A percentile compares a stretch with the other conserved stretches of the same genome.
Evolutionary conservation across 2,329 filamentous ascomycete species (phyloP).

Genomic region (Colletotrichum noveboracense): DNA sequence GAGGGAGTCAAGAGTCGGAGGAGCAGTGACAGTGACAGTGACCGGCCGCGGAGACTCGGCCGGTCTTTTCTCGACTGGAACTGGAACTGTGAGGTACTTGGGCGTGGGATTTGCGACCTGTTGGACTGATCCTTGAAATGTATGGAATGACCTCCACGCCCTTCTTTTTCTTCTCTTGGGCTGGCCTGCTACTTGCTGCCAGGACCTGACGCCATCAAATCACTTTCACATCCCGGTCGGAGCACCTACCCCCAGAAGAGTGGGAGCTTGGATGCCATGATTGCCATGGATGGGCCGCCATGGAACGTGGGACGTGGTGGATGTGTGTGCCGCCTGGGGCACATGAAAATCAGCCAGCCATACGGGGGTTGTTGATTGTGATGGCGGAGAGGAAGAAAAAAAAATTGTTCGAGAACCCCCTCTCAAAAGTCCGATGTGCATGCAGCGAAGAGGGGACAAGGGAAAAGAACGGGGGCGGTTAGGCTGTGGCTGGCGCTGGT

Average conservation of each 20-base stretch:
- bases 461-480: constrained; percentile 5
- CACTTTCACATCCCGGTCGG: neutral
- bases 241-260: constrained; percentile 4
- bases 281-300: neutral
- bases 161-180: neutral
- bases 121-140: neutral
- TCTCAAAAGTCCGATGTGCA: neutral
- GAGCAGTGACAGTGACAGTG: neutral
- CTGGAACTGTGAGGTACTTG: neutral
- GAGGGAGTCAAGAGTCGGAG: neutral
- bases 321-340: neutral
- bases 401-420: neutral
- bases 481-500: neutral
- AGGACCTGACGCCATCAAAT: constrained; percentile 12
- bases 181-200: neutral
- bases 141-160: neutral
- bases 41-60: neutral
- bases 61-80: neutral
- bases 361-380: neutral
- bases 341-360: constrained; percentile 8
- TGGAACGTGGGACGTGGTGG: neutral
- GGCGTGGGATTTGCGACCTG: neutral
- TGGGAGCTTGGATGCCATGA: neutral
- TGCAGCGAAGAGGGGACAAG: neutral
- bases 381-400: neutral